A percentile compares a stretch with the other conserved stretches of the same genome.
Conservation (phyloP, 345 rosid genomes). For the Euphorbia peplus region DNA sequence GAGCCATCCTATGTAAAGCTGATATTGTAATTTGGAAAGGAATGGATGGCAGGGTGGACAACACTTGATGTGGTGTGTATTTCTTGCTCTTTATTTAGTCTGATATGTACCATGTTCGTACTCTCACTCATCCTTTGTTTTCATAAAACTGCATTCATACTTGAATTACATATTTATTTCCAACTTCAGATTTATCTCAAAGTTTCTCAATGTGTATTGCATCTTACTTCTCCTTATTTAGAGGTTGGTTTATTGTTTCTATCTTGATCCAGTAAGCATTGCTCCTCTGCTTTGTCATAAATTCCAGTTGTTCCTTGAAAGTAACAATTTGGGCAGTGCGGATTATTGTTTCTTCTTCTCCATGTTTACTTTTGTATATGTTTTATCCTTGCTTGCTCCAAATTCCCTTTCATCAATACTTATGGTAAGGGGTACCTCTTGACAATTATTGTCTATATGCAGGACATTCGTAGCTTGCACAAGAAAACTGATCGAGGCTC, state of each 20-base stretch:
- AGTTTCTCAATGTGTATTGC: constrained; percentile 1
- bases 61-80: constrained; percentile 9
- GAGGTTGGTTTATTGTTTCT: neutral
- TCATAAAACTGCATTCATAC: neutral
- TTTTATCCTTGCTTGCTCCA: neutral
- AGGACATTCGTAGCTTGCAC: neutral
- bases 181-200: neutral
- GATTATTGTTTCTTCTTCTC: neutral
- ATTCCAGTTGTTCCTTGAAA: neutral
- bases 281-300: neutral
- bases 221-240: neutral
- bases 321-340: neutral
- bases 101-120: neutral
- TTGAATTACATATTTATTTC: neutral
- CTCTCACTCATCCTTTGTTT: neutral
- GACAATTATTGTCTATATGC: neutral
- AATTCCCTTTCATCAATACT: no score
- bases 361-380: neutral
- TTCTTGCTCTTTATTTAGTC: neutral
- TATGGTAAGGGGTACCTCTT: no score
- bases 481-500: neutral
- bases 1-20: constrained; percentile 14
- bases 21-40: constrained; percentile 2
- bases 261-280: neutral
- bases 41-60: constrained; percentile 2